phyloP scores from a whole-genome alignment of 202 grass and related monocot species.

The Saccharum hybrid region DNA sequence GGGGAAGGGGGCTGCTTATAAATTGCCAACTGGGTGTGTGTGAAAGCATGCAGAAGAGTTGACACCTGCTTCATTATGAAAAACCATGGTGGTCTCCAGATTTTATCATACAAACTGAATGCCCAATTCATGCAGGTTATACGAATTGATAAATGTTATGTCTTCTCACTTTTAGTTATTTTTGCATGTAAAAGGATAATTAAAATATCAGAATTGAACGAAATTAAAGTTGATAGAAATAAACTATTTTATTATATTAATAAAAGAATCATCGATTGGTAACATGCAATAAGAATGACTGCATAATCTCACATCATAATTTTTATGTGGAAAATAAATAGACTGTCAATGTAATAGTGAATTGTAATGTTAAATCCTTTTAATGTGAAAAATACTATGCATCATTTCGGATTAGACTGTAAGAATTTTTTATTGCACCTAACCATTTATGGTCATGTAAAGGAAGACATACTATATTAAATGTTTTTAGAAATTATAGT shows the following conservation, averaged over 20 bases:
- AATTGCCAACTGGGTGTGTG: conserved; percentile 48
- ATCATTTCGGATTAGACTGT: neutral
- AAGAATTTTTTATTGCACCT: neutral
- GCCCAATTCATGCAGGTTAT: conserved; percentile 3
- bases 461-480: neutral
- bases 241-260: neutral
- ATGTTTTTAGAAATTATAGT: neutral
- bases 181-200: neutral
- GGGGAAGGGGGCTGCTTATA: conserved; percentile 38
- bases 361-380: neutral
- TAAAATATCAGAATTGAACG: neutral
- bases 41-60: conserved; percentile 60
- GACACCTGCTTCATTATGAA: conserved; percentile 51
- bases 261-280: neutral
- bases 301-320: neutral
- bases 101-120: conserved; percentile 38
- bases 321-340: neutral
- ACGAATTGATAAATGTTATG: neutral
- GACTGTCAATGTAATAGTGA: neutral
- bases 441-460: neutral
- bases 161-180: too few relatives aligned
- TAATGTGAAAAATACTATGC: neutral
- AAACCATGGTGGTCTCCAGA: conserved; percentile 37
- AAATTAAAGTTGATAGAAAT: neutral
- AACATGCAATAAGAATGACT: neutral